A percentile compares a stretch with the other conserved stretches of the same genome.
Evolutionary conservation across 192 early-diverging fungal genomes (phyloP).

Genomic region (Coemansia sp.): DNA sequence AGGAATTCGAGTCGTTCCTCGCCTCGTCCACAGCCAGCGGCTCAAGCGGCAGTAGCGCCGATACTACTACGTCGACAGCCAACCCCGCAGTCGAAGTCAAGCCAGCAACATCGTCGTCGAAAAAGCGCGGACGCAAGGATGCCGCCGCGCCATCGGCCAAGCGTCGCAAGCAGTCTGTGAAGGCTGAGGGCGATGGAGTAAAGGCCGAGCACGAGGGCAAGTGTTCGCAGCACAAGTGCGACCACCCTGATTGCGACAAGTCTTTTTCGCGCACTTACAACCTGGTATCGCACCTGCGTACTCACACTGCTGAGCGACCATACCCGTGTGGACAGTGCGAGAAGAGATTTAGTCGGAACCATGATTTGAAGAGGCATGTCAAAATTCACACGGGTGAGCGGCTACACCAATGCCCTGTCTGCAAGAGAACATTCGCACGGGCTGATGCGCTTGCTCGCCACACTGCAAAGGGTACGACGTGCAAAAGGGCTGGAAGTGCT

Average conservation of each 20-base stretch:
- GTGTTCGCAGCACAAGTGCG: conserved; percentile 56
- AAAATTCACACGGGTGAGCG: conserved; percentile 65
- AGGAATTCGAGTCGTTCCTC: conserved; percentile 9
- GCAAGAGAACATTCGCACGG: conserved; percentile 48
- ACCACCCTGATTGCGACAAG: conserved; percentile 77
- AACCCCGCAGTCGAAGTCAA: conserved; percentile 12
- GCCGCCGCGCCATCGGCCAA: conserved; percentile 11
- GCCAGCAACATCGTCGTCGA: neutral
- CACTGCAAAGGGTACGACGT: conserved; percentile 49
- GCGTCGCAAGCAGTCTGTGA: conserved; percentile 18
- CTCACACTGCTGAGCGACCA: conserved; percentile 76
- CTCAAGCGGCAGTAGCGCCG: neutral
- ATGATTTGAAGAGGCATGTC: conserved; percentile 76
- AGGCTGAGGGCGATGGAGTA: neutral
- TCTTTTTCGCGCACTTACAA: conserved; percentile 87
- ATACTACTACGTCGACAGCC: conserved; percentile 3
- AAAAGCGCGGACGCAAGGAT: conserved; percentile 26
- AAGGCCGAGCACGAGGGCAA: neutral
- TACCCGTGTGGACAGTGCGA: conserved; percentile 68
- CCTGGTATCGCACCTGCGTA: conserved; percentile 78
- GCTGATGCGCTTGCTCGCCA: conserved; percentile 53
- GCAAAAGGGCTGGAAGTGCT: conserved; percentile 42
- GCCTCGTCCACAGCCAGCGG: neutral
- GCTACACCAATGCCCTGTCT: conserved; percentile 62
- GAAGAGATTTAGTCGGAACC: conserved; percentile 72